phyloP scores from a whole-genome alignment of 495 filamentous ascomycete genomes.

The Penicillium taxi region DNA sequence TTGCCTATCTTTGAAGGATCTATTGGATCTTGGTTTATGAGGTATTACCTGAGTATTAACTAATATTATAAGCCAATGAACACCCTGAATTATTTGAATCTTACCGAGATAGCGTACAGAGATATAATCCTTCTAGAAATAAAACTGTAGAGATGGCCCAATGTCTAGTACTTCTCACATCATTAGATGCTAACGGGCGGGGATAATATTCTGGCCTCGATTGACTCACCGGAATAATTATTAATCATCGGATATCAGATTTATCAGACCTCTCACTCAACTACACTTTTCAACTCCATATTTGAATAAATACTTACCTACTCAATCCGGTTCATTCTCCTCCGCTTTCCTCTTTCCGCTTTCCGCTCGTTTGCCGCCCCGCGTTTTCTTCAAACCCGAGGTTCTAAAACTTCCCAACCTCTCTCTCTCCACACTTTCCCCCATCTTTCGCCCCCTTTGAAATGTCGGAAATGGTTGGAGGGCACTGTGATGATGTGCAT shows the following conservation, averaged over 20 bases:
- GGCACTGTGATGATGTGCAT: conserved; percentile 26
- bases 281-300: neutral
- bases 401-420: neutral
- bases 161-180: too few relatives aligned
- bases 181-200: conserved; percentile 1
- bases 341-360: conserved; percentile 15
- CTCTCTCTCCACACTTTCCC: conserved; percentile 8
- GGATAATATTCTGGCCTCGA: conserved; percentile 10
- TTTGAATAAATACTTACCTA: neutral
- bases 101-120: too few relatives aligned
- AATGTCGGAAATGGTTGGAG: conserved; percentile 21
- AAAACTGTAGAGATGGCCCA: too few relatives aligned
- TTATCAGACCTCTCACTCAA: too few relatives aligned
- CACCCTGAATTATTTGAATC: too few relatives aligned
- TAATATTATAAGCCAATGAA: too few relatives aligned
- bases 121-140: too few relatives aligned
- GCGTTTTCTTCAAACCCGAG: conserved; percentile 1
- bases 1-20: too few relatives aligned
- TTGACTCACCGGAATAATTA: conserved; percentile 26
- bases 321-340: conserved; percentile 10
- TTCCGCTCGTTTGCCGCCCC: conserved; percentile 6
- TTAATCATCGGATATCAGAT: too few relatives aligned
- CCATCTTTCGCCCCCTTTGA: conserved; percentile 1
- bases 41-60: too few relatives aligned
- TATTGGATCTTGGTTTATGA: too few relatives aligned